Base-by-base conservation (phyloP, 345 rosid genomes). In the Brassica rapa region DNA sequence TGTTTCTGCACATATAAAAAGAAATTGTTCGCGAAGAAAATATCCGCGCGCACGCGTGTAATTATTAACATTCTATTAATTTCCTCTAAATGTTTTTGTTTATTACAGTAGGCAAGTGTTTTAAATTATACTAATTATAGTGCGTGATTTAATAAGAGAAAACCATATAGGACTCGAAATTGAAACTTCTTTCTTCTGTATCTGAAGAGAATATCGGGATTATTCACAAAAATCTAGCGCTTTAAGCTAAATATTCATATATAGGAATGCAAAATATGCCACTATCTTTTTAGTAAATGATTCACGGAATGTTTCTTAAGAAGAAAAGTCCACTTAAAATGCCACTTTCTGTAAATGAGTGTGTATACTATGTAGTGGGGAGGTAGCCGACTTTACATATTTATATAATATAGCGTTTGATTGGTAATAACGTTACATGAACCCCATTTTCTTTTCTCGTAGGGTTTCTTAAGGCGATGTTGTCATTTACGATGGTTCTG, bases 381-480 rank as follows among this genome's bases (percentile, higher is more conserved):
- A 80, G 71, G 53, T 80, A 74, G 82, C 82, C 82, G 79, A 74
- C 75, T 37, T 68, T 11, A 66, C n/a, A 14, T 30, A 30, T 49
- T 25, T 66, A 66, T 24, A 71, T 37, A 46, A 68, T 37, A 14
- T 19, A 29, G 5, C 16, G 9, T 60, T 43, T 68, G 10, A 57
- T 57, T 37, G 39, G 16, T 65, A n/a, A 24, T 16, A 16, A 2
- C 21, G 9, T 19, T 35, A 5, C 16, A 8, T 9, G 46, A 66
- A 57, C 29, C 10, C 30, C 24, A 53, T 56, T 56, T 59, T 24
- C 2, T 11, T 56, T 24, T 56, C 15, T 24, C 62, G 32, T 25
- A 24, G 32, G 15, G 27, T 25, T 59, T 11, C 15, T 59, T 59
- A 0, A 57, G 29, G 29, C 14, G 62, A 57, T 57, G 62, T 21